Conservation (phyloP, 2,329 filamentous ascomycete species). For the Arthroderma uncinatum region DNA sequence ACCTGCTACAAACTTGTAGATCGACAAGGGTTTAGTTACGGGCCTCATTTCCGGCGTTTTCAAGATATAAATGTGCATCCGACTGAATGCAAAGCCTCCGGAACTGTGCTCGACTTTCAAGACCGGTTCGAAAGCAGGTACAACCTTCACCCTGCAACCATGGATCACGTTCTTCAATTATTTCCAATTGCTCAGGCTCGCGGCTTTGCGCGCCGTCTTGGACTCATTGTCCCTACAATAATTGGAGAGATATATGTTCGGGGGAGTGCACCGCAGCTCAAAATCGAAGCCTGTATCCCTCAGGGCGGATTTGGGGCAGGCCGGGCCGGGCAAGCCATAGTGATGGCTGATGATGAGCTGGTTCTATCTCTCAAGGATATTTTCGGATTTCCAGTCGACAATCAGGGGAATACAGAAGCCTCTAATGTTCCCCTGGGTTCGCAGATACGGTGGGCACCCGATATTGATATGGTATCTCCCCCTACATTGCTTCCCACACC, state of each 20-base stretch:
- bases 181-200: not conserved
- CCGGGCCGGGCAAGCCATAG: not conserved
- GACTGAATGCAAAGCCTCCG: not conserved
- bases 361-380: not conserved
- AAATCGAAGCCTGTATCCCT: not conserved
- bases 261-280: not conserved
- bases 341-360: not conserved
- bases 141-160: slow-evolving; percentile 3
- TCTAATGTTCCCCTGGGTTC: not conserved
- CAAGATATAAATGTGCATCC: not conserved
- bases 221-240: not conserved
- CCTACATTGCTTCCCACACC: not conserved
- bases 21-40: slow-evolving; percentile 1
- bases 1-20: slow-evolving; percentile 5
- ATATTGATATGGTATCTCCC: not conserved
- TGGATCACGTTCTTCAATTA: not conserved
- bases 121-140: not conserved
- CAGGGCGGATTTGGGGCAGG: not conserved
- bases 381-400: not conserved
- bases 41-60: slow-evolving; percentile 6
- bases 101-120: not conserved
- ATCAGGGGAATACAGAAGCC: not conserved
- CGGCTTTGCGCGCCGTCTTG: not conserved
- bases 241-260: not conserved
- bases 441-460: not conserved